These are phyloP conservation scores for Suaeda aralocaspica DNA, from an alignment of 148 eudicot genomes.

Conservation along the genomic window DNA sequence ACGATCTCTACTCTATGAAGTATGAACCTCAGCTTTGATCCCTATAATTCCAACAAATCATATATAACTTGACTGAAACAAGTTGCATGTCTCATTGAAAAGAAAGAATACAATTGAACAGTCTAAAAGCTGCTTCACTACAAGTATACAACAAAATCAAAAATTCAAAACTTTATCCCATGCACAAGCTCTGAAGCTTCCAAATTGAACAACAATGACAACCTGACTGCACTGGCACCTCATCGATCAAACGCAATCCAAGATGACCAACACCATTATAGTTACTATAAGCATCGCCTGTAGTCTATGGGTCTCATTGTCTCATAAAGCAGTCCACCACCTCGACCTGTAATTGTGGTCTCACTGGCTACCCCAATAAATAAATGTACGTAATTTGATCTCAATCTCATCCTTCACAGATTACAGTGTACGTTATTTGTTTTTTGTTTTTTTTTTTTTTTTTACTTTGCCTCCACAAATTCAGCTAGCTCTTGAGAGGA, in stretches of 20 bases:
- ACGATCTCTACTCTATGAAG: too few relatives aligned
- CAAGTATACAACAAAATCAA: neutral
- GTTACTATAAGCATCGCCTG: too few relatives aligned
- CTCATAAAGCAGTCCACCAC: neutral
- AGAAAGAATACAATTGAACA: neutral
- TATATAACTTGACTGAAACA: neutral
- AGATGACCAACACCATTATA: neutral
- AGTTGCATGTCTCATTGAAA: neutral
- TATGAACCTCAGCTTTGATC: too few relatives aligned
- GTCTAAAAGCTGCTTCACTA: neutral
- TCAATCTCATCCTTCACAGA: too few relatives aligned
- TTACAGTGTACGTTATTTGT: too few relatives aligned
- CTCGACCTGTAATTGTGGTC: neutral
- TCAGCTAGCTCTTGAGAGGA: conserved; percentile 25
- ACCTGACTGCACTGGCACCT: neutral
- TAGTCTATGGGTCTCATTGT: too few relatives aligned
- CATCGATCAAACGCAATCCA: neutral
- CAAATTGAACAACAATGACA: neutral
- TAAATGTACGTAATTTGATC: too few relatives aligned
- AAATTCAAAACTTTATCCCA: neutral
- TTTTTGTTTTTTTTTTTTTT: neutral
- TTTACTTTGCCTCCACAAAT: conserved; percentile 27
- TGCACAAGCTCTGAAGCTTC: neutral
- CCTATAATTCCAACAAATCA: too few relatives aligned
- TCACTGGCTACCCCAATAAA: neutral